Evolutionary conservation across 108 stramenopile genomes (phyloP).

Genomic region (Nitzschia inconspicua): DNA sequence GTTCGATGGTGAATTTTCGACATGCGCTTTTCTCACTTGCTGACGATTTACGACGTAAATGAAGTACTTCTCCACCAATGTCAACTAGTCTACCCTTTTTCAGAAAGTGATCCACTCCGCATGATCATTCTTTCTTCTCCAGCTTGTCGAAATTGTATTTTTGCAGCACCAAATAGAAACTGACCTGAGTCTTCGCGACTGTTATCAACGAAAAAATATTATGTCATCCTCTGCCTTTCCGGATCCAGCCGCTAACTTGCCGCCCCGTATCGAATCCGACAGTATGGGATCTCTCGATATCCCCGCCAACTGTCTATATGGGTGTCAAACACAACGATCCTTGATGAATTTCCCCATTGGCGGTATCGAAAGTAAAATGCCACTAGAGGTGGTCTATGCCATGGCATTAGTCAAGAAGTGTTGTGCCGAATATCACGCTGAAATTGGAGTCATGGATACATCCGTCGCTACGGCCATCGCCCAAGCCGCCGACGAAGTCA

Average conservation of each 20-base stretch:
- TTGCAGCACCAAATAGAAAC: too few relatives aligned
- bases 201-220: too few relatives aligned
- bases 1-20: too few relatives aligned
- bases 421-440: constrained; percentile 84
- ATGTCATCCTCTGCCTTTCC: constrained; percentile 14
- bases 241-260: constrained; percentile 42
- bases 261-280: constrained; percentile 79
- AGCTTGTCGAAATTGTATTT: too few relatives aligned
- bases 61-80: too few relatives aligned
- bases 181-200: too few relatives aligned
- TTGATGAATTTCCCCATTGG: constrained; percentile 96
- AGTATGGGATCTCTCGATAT: constrained; percentile 74
- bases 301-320: constrained; percentile 73
- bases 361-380: constrained; percentile 90
- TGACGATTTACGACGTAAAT: too few relatives aligned
- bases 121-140: too few relatives aligned
- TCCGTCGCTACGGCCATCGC: constrained; percentile 77
- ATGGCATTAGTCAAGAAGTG: constrained; percentile 93
- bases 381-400: constrained; percentile 85
- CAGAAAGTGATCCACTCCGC: too few relatives aligned
- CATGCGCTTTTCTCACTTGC: too few relatives aligned
- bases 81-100: too few relatives aligned
- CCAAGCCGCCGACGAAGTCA: constrained; percentile 89
- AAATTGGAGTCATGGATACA: constrained; percentile 59
- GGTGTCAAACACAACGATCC: constrained; percentile 94